phyloP scores from a whole-genome alignment of 352 stramenopile genomes.

The Pythium dissimile region DNA sequence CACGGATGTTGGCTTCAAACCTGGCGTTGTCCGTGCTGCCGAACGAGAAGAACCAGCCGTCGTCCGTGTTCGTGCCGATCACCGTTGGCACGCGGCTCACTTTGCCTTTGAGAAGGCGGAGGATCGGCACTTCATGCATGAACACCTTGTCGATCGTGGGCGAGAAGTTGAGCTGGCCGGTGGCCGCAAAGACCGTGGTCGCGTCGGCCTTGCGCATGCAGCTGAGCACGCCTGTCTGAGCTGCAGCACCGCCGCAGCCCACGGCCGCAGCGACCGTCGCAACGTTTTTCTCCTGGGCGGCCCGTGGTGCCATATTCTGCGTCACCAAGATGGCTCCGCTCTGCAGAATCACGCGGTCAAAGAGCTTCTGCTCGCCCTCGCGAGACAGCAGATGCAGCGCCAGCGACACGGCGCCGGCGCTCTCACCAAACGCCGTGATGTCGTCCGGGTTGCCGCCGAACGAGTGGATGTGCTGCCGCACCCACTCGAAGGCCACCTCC shows the following conservation, averaged over 20 bases:
- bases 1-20: background rate
- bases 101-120: background rate
- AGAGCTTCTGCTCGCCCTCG: background rate
- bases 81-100: conserved; percentile 4
- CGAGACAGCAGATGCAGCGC: background rate
- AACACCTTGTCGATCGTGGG: conserved; percentile 3
- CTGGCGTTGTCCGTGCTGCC: background rate
- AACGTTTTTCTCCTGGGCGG: background rate
- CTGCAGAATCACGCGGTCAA: background rate
- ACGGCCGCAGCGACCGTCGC: background rate
- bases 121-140: background rate
- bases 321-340: background rate
- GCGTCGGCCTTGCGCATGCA: background rate
- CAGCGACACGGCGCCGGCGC: background rate
- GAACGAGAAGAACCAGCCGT: background rate
- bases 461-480: conserved; percentile 32
- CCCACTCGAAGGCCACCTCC: conserved; percentile 31
- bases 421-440: conserved; percentile 29
- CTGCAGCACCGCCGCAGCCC: background rate
- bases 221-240: background rate
- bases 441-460: conserved; percentile 37
- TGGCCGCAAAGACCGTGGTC: background rate
- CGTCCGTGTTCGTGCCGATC: conserved; percentile 6
- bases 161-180: background rate
- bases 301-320: background rate